Evolutionary conservation across 2,329 filamentous ascomycete genomes (phyloP).

Genomic region (Fusarium brachygibbosum): DNA sequence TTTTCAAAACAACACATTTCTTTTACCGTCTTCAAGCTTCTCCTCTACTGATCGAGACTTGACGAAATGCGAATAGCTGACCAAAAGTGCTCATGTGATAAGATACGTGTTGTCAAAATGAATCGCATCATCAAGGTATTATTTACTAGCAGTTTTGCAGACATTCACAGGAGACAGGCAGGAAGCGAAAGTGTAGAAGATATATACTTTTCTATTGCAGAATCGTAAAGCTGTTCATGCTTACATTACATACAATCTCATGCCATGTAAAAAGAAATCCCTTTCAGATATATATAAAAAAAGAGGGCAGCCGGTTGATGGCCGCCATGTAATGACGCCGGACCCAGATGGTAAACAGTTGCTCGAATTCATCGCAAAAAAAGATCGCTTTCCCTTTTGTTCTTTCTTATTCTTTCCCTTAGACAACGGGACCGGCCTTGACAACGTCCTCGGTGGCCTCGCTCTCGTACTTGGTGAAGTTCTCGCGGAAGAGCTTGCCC

Average conservation of each 20-base stretch:
- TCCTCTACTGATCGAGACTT: neutral
- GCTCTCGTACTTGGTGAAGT: slow-evolving; percentile 95
- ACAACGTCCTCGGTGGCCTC: slow-evolving; percentile 86
- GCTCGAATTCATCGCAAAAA: slow-evolving; percentile 44
- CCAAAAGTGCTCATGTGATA: neutral
- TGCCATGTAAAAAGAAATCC: slow-evolving; percentile 32
- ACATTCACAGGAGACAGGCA: neutral
- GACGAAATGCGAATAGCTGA: neutral
- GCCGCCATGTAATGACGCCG: slow-evolving; percentile 50
- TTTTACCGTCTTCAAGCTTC: too few species aligned
- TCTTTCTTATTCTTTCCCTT: slow-evolving; percentile 33
- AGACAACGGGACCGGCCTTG: slow-evolving; percentile 69
- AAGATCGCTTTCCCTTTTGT: slow-evolving; percentile 40
- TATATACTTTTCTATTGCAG: slow-evolving; percentile 49
- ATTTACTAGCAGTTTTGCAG: neutral
- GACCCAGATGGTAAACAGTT: slow-evolving; percentile 47
- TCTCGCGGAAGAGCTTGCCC: slow-evolving; percentile 89
- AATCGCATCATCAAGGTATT: too few species aligned
- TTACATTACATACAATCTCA: slow-evolving; percentile 49
- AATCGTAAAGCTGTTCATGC: slow-evolving; percentile 46
- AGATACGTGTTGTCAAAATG: too few species aligned
- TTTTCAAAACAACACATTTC: too few species aligned
- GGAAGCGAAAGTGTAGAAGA: slow-evolving; percentile 14
- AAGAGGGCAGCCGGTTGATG: slow-evolving; percentile 46
- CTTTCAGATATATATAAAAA: slow-evolving; percentile 34